Evolutionary conservation across 2,329 filamentous ascomycete genomes (phyloP).

Genomic region (Bimuria novae-zelandiae): DNA sequence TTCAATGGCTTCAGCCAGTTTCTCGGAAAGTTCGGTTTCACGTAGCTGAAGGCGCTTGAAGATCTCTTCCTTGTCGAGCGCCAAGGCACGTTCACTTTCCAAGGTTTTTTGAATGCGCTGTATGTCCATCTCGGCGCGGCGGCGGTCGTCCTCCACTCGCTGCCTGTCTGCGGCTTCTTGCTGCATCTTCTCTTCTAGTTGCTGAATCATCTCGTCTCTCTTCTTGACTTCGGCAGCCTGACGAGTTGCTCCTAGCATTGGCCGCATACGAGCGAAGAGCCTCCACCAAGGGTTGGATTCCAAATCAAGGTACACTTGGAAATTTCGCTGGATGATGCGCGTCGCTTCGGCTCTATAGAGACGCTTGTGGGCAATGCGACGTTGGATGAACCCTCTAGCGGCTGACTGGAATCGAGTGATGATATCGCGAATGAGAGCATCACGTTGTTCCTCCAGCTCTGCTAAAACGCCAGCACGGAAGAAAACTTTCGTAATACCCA

Average conservation of each 20-base stretch:
- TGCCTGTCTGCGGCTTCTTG: slow-evolving; percentile 75
- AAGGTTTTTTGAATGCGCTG: slow-evolving; percentile 89
- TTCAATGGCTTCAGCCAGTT: slow-evolving; percentile 86
- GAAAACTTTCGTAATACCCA: slow-evolving; percentile 96
- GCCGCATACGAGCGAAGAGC: slow-evolving; percentile 92
- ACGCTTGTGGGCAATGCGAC: slow-evolving; percentile 87
- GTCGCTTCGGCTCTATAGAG: slow-evolving; percentile 94
- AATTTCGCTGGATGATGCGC: slow-evolving; percentile 91
- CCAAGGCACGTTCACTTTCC: slow-evolving; percentile 93
- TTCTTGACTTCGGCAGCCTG: slow-evolving; percentile 94
- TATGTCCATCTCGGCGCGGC: slow-evolving; percentile 84
- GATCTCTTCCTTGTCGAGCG: slow-evolving; percentile 97
- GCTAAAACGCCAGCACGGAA: slow-evolving; percentile 95
- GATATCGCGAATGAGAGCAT: slow-evolving; percentile 89
- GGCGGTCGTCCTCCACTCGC: slow-evolving; percentile 86
- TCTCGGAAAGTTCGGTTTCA: slow-evolving; percentile 91
- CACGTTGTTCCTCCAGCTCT: slow-evolving; percentile 93
- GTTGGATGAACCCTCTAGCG: slow-evolving; percentile 85
- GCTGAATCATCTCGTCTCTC: slow-evolving; percentile 88
- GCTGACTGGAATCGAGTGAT: slow-evolving; percentile 92
- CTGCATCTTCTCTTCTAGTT: slow-evolving; percentile 82
- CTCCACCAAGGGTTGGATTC: slow-evolving; percentile 98
- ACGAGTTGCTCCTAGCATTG: slow-evolving; percentile 86
- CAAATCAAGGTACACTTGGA: slow-evolving; percentile 87
- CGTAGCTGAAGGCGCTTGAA: slow-evolving; percentile 93